These are phyloP conservation scores for Yarrowia sp. DNA, from an alignment of 805 yeast species.

Conservation along the genomic window DNA sequence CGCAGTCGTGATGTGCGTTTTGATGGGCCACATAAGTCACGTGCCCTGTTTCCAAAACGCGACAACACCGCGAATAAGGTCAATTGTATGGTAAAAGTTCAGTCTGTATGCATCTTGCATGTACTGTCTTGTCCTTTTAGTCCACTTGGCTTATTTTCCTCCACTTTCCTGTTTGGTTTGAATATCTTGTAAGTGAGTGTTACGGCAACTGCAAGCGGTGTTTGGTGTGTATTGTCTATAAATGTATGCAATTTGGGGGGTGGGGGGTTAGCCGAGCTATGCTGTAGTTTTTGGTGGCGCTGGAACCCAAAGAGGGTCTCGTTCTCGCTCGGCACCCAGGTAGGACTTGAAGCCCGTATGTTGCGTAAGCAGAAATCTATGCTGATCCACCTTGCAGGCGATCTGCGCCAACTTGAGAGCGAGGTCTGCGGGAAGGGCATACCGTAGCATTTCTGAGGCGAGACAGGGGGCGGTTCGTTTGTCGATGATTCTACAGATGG, in stretches of 20 bases:
- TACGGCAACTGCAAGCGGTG: too few relatives aligned
- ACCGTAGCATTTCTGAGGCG: background rate
- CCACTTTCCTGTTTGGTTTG: background rate
- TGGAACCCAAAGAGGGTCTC: background rate
- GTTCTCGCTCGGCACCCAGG: background rate
- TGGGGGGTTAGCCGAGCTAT: background rate
- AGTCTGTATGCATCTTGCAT: background rate
- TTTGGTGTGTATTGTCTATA: background rate
- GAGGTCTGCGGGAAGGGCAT: constrained; percentile 27
- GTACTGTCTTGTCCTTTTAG: background rate
- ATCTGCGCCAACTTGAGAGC: constrained; percentile 28
- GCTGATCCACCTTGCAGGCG: constrained; percentile 27
- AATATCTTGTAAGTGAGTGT: too few relatives aligned
- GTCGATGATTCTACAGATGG: constrained; percentile 28
- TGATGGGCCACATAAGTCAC: background rate
- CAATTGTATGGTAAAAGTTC: background rate
- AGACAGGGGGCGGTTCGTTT: constrained; percentile 26
- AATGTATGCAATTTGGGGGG: background rate
- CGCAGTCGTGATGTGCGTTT: background rate
- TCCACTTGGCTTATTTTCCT: background rate
- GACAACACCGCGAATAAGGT: background rate
- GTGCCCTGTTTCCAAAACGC: too few relatives aligned
- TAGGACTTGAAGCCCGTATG: constrained; percentile 6
- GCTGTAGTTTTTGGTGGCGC: background rate
- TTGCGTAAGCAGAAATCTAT: constrained; percentile 1